These are phyloP conservation scores for Sporisorium reilianum DNA, from an alignment of 1,284 basidiomycete genomes.

Conservation along the genomic window DNA sequence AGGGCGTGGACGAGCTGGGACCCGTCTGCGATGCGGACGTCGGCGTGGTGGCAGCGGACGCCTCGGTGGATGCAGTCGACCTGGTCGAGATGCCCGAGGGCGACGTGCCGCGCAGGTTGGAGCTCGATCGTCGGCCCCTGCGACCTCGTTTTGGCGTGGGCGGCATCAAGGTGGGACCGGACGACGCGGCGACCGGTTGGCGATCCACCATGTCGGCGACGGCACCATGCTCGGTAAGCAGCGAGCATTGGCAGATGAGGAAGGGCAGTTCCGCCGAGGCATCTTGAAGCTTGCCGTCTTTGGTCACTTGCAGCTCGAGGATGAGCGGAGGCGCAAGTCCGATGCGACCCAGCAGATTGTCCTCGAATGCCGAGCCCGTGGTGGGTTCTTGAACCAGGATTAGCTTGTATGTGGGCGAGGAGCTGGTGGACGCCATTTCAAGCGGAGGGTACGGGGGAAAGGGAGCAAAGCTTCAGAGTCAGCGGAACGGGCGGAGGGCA, in stretches of 20 bases:
- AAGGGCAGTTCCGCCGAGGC: slow-evolving; percentile 43
- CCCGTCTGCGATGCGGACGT: background rate
- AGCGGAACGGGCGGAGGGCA: background rate
- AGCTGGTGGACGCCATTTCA: slow-evolving; percentile 21
- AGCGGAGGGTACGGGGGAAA: background rate
- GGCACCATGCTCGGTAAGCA: slow-evolving; percentile 35
- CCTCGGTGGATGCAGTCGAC: slow-evolving; percentile 9
- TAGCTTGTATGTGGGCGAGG: slow-evolving; percentile 27
- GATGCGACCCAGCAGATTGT: slow-evolving; percentile 49
- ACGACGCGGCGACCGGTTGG: background rate
- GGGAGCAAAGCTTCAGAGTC: background rate
- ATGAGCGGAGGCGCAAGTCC: slow-evolving; percentile 56
- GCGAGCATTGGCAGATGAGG: slow-evolving; percentile 53
- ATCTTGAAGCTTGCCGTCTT: slow-evolving; percentile 21
- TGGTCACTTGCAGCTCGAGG: slow-evolving; percentile 39
- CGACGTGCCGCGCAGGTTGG: slow-evolving; percentile 15
- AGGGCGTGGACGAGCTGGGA: slow-evolving; percentile 1
- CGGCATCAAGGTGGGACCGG: slow-evolving; percentile 3
- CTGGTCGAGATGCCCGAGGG: slow-evolving; percentile 1
- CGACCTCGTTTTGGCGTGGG: slow-evolving; percentile 15
- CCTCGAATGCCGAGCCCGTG: slow-evolving; percentile 51
- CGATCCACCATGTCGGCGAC: slow-evolving; percentile 42
- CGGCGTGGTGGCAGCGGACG: background rate
- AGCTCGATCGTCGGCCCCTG: slow-evolving; percentile 23
- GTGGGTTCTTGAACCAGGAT: slow-evolving; percentile 49